These are phyloP conservation scores for Kwoniella mangroviensis DNA, from an alignment of 768 basidiomycete genomes.

Conservation along the genomic window DNA sequence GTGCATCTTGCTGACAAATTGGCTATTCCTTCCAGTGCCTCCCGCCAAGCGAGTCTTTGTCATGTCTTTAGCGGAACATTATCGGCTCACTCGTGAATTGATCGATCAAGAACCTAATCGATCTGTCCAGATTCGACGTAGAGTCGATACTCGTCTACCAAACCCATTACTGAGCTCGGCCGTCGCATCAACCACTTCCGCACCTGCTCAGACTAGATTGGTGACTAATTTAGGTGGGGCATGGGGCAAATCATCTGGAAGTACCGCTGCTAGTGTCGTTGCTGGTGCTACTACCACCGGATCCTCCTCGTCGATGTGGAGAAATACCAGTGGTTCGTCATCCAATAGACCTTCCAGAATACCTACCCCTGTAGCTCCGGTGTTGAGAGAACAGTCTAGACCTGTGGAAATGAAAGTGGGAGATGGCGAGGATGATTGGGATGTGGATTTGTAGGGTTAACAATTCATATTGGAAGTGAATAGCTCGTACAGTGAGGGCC, in stretches of 20 bases:
- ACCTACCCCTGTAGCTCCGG: conserved; percentile 22
- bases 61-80: conserved; percentile 68
- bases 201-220: conserved; percentile 21
- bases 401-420: background rate
- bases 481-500: no score
- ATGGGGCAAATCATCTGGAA: conserved; percentile 20
- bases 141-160: conserved; percentile 81
- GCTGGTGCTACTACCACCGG: conserved; percentile 4
- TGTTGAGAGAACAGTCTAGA: conserved; percentile 10
- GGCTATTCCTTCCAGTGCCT: conserved; percentile 62
- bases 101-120: conserved; percentile 86
- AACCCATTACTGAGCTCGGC: conserved; percentile 63
- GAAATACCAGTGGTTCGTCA: background rate
- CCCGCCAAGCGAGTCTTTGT: conserved; percentile 83
- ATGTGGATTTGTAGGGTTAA: conserved; percentile 18
- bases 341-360: conserved; percentile 18
- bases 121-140: conserved; percentile 78
- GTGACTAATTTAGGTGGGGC: conserved; percentile 16
- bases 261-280: conserved; percentile 17
- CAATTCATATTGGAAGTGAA: background rate
- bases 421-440: conserved; percentile 23
- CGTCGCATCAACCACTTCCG: conserved; percentile 58
- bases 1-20: conserved; percentile 59
- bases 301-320: conserved; percentile 3
- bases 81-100: conserved; percentile 81